Conservation (phyloP, 1,284 basidiomycete genomes). For the Xerocomus nothofagi region DNA sequence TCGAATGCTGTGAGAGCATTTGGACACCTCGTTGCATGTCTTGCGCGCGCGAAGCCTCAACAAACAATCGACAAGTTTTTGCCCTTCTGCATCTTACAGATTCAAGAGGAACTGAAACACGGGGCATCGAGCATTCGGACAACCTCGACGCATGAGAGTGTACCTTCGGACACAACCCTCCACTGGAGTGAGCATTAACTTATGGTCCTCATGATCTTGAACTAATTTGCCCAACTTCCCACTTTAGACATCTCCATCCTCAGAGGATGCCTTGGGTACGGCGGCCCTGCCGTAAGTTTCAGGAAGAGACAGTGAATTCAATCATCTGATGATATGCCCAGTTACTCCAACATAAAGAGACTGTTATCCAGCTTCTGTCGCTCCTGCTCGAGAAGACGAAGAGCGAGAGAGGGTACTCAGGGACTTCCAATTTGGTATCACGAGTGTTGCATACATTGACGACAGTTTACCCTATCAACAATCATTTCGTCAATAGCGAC, state of each 20-base stretch:
- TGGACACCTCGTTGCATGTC: slow-evolving; percentile 85
- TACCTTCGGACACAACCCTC: slow-evolving; percentile 87
- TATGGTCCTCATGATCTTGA: background rate
- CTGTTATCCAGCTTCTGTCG: slow-evolving; percentile 68
- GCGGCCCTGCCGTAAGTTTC: slow-evolving; percentile 56
- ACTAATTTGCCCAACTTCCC: slow-evolving; percentile 7
- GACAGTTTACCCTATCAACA: slow-evolving; percentile 79
- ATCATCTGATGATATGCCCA: slow-evolving; percentile 31
- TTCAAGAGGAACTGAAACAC: slow-evolving; percentile 83
- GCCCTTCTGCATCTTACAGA: slow-evolving; percentile 77
- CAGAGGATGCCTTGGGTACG: slow-evolving; percentile 76
- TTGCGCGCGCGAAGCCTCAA: slow-evolving; percentile 78
- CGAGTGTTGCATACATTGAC: slow-evolving; percentile 78
- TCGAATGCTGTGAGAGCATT: slow-evolving; percentile 90
- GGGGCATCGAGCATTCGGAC: slow-evolving; percentile 93
- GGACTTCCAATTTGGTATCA: slow-evolving; percentile 78
- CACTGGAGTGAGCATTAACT: slow-evolving; percentile 80
- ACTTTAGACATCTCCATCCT: slow-evolving; percentile 71
- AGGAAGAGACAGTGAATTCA: background rate
- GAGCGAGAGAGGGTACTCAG: slow-evolving; percentile 88
- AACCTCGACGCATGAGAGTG: slow-evolving; percentile 79
- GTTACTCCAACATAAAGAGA: slow-evolving; percentile 71
- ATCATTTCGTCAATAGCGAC: slow-evolving; percentile 81
- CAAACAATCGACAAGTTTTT: slow-evolving; percentile 82
- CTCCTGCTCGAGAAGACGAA: slow-evolving; percentile 79